Evolutionary conservation across 2,329 filamentous ascomycete species (phyloP), one percentile per base, ranked within the genome.

Genomic region (Colletotrichum sidae): DNA sequence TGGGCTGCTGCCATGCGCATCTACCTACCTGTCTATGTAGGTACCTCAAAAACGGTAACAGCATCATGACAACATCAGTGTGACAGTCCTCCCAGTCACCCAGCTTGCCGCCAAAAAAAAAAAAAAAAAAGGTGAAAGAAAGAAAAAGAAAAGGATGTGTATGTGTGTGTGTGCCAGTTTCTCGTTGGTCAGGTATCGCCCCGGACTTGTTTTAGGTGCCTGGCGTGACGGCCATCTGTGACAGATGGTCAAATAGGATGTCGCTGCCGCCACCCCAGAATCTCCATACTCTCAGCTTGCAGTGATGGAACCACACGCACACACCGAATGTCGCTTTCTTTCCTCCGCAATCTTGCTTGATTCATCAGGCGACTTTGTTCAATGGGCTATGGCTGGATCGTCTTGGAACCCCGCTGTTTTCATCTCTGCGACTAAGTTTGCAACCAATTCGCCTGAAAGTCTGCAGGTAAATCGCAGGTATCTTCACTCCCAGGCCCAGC

Each of bases 221-320:
- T 25, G 25, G 25, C 25, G 25, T 25, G 25, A 25, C 25, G 25
- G 25, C 25, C 25, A 25, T 25, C 25, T 25, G 25, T 25, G 25
- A 25, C 25, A 25, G 25, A 25, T 41, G 39, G 39, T 8, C 47
- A 37, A 47, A 56, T 49, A 17, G 41, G 42, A 45, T 59, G 44
- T 11, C 47, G 49, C 44, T 44, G 39, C 55, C 42, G 12, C 15
- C 44, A 46, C 42, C 53, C 58, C 60, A 41, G 38, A 50, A 54
- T 53, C 58, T 54, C 59, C 64, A 59, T 41, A 50, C 49, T 59
- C 50, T 51, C 60, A 49, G 64, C 49, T 67, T 33, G 50, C 53
- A 65, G 49, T 41, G 25, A 34, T 45, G 52, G 61, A 47, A 49
- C 64, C 63, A 62, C 46, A 41, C 60, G 51, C 60, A 65, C 60